Evolutionary conservation across 1,284 basidiomycete genomes (phyloP).

Genomic region (Pseudozyma pruni): DNA sequence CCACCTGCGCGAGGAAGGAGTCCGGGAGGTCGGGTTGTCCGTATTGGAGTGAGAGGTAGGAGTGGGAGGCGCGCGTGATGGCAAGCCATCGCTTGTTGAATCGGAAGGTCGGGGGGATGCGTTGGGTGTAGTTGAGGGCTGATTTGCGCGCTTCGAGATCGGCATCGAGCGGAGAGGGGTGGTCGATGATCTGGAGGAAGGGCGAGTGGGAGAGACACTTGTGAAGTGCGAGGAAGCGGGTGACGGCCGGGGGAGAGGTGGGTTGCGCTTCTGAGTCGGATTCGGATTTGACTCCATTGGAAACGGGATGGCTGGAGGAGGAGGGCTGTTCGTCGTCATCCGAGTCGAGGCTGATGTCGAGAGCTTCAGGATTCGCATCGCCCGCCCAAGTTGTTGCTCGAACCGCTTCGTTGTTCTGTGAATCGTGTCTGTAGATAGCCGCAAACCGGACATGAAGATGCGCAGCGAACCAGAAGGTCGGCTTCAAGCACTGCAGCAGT

Average conservation of each 20-base stretch:
- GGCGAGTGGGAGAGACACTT: constrained; percentile 85
- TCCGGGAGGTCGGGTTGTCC: constrained; percentile 74
- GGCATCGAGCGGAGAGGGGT: constrained; percentile 32
- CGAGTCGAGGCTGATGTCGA: constrained; percentile 45
- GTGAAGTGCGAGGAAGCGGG: constrained; percentile 89
- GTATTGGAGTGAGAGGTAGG: constrained; percentile 75
- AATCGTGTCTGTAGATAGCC: constrained; percentile 35
- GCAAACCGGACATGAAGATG: constrained; percentile 84
- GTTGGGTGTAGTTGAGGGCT: constrained; percentile 11
- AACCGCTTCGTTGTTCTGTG: not conserved
- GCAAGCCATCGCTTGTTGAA: constrained; percentile 92
- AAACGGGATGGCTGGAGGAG: not conserved
- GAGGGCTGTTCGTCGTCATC: constrained; percentile 38
- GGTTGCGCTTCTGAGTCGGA: not conserved
- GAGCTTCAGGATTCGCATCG: constrained; percentile 46
- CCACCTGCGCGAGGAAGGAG: constrained; percentile 62
- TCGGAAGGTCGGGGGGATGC: constrained; percentile 67
- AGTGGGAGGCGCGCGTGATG: constrained; percentile 85
- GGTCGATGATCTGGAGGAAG: constrained; percentile 73
- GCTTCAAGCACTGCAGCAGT: constrained; percentile 79
- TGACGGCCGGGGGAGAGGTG: constrained; percentile 65
- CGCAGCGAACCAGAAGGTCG: constrained; percentile 94
- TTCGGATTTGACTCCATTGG: not conserved
- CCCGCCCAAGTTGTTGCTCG: not conserved
- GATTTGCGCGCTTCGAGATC: constrained; percentile 24